Base-by-base conservation (phyloP, 2,329 filamentous ascomycete species). In the Cercospora zeina region DNA sequence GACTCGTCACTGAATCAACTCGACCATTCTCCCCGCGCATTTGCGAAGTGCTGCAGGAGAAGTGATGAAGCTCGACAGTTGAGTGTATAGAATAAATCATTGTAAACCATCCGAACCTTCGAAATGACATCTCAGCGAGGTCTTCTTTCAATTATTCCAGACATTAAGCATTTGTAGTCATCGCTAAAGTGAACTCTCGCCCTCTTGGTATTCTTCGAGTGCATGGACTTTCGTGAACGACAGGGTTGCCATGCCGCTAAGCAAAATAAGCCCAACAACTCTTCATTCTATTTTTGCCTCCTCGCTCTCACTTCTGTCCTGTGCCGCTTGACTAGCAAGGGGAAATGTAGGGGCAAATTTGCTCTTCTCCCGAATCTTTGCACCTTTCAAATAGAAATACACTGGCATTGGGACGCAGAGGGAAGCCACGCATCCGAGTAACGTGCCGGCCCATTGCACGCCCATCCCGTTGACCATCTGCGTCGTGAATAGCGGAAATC, bases 381-480 rank as follows among this genome's bases (percentile, higher is more conserved):
- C 77, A 13, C 79, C 78, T 42, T 72, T 76, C 14, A 78, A 45
- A 59, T 76, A 80, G 62, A 81, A 79, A 11, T 76, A 58, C 11
- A 80, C 67, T 0, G 78, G 79, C 73, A 80, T 78, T 2, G 79
- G 79, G 0, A 80, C 74, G 19, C 77, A 69, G 0, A 78, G 59
- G 2, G 75, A 66, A 0, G 79, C 79, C 1, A 81, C 72, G 62
- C 74, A 79, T 3, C 79, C 80, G 4, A 81, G 73, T 19, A 82
- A 57, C 0, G 80, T 81, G 56, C 71, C 69, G 0, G 78, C 78
- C 77, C 77, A 82, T 55, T 82, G 69, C 14, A 82, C 78, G 10
- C 81, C 81, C 70, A 83, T 78, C 14, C 77, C 78, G 7, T 83
- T 62, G 66, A 83, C 83, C 82, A 85, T 84, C 66, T 84, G 81